Evolutionary conservation across 2,329 filamentous ascomycete genomes (phyloP), one percentile per base, ranked within the genome.

Genomic region (Podosphaera xanthii): DNA sequence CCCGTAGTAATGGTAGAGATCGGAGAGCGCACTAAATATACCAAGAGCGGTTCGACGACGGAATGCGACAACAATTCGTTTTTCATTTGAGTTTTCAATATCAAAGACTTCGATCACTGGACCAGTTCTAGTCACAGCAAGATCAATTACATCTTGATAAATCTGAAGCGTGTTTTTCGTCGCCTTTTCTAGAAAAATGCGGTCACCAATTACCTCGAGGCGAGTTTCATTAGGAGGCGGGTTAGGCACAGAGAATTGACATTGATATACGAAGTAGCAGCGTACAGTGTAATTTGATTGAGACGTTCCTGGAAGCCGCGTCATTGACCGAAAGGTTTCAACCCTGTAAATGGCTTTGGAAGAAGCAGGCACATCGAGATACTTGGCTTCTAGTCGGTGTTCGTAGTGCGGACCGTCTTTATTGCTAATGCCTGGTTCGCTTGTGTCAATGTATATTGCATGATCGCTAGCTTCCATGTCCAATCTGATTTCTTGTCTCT

Each of bases 221-320:
- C 87, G 82, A 40, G 88, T 95, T 77, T 97, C 92, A 58, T 82
- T 80, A 10, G 83, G 81, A 14, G 77, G 74, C 0, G 90, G 87
- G 63, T 82, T 82, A 7, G 84, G 76, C 67, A 91, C 81, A 65
- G 81, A 82, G 72, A 97, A 98, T 68, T 86, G 82, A 72, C 91
- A 95, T 72, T 95, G 87, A 76, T 98, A 98, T 65, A 98, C 89
- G 70, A 98, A 98, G 76, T 98, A 98, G 76, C 92, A 98, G 62
- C 92, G 86, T 59, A 98, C 77, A 59, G 91, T 87, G 60, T 91
- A 83, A 68, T 89, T 84, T 60, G 84, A 83, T 61, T 80, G 78
- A 34, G 42, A 53, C 52, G 81, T 74, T 61, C 76, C 77, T 7
- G 87, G 87, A 49, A 97, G 76, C 38, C 84, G 81, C 62, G 86